A percentile compares a stretch with the other conserved stretches of the same genome.
phyloP scores from a whole-genome alignment of 2,329 filamentous ascomycete species.

The Beauveria rudraprayagi region DNA sequence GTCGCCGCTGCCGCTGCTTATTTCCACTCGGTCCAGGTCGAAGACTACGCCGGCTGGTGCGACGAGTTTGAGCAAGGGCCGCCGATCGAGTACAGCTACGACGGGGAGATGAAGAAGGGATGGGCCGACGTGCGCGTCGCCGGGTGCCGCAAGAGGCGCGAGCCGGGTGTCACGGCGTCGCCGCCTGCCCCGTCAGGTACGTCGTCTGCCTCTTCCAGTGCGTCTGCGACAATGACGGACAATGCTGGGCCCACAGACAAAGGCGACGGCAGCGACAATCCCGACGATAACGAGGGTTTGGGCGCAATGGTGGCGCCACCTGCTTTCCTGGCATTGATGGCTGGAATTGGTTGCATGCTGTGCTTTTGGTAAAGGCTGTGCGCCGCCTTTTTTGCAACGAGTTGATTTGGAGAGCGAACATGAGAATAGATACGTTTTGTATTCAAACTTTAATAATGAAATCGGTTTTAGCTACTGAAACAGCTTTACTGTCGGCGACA shows the following conservation, averaged over 20 bases:
- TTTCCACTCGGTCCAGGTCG: conserved; percentile 20
- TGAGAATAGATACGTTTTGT: too few species aligned
- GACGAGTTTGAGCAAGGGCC: conserved; percentile 13
- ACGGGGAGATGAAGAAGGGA: conserved; percentile 17
- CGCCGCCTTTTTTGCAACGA: neutral
- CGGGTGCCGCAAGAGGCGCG: conserved; percentile 19
- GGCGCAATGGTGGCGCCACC: neutral
- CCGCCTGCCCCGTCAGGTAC: conserved; percentile 1
- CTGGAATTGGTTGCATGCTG: neutral
- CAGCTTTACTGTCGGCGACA: too few species aligned
- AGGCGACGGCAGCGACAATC: neutral
- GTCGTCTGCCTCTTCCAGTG: neutral
- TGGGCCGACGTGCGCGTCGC: conserved; percentile 23
- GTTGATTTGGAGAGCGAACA: too few species aligned
- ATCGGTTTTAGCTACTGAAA: too few species aligned
- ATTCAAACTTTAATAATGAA: neutral
- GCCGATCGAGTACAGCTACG: conserved; percentile 21
- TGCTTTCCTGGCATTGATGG: neutral
- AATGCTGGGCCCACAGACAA: conserved; percentile 4
- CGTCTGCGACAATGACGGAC: neutral
- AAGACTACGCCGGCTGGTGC: conserved; percentile 24
- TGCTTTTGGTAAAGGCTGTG: neutral
- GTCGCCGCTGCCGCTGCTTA: conserved; percentile 16
- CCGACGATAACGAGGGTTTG: neutral
- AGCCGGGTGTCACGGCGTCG: conserved; percentile 9